Evolutionary conservation across 31 red algal species (phyloP), one percentile per base, ranked within the genome.

Genomic region (Porphyra umbilicalis): DNA sequence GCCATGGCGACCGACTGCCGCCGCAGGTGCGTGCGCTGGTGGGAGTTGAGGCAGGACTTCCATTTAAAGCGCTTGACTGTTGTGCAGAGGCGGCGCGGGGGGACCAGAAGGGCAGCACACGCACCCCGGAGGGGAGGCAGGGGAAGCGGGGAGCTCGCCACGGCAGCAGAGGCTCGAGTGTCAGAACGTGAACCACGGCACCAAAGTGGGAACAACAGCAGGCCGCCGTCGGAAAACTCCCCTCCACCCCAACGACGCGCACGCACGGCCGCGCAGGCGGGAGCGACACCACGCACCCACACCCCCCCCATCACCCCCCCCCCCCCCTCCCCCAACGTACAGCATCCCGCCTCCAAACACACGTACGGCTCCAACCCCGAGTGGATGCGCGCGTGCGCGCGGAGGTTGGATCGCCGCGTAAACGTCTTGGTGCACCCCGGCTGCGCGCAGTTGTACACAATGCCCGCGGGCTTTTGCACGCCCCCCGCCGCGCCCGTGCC

Each of bases 291-390:
- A 11, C 13, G 15, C 44, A 11, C 44, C 44, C 44, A 11, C 44
- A 2, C 44, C 6, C 44, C 15, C 44, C 44, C 44, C 13, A 20
- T 13, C 44, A 20, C 44, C 57, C 57, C 25, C 57, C 2, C 25
- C 57, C 2, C 57, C 0, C 25, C 18, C 11, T n/a, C 57, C 57
- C 57, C 13, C 25, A 71, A 71, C 86, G 82, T 93, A 40, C 46
- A n/a, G 83, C 94, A 97, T 9, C 77, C 80, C 9, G 87, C 81
- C 42, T 82, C 71, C 32, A 38, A 39, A 76, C 94, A 97, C 79
- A 82, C 76, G 83, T 97, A 97, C 79, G 94, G 94, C 33, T 85
- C 80, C 82, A 94, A 91, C 15, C 94, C 94, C 29, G 94, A 94
- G 79, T 97, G 94, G 77, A 90, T 83, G 33, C 94, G 77, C 89